These are phyloP conservation scores for Pestalotiopsis sp. DNA, from an alignment of 2,329 filamentous ascomycete species.

Conservation along the genomic window DNA sequence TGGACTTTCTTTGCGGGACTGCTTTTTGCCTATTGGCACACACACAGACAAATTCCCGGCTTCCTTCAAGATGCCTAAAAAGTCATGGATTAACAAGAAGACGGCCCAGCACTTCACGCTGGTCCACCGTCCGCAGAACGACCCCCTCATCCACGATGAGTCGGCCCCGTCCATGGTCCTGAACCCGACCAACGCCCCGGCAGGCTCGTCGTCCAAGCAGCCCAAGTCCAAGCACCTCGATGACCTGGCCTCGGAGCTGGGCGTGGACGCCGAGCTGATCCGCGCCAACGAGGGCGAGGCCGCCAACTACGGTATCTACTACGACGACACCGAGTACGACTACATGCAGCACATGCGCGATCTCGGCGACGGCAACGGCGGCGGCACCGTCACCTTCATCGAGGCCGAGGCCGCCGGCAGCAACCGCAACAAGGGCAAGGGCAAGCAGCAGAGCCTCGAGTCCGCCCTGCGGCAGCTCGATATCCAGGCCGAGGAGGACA, in stretches of 20 bases:
- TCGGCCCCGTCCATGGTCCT: slow-evolving; percentile 89
- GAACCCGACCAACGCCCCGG: slow-evolving; percentile 62
- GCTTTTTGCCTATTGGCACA: neutral
- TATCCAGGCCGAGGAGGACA: slow-evolving; percentile 41
- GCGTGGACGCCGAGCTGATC: slow-evolving; percentile 64
- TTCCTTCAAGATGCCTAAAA: slow-evolving; percentile 10
- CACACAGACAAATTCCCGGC: neutral
- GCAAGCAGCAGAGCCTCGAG: slow-evolving; percentile 74
- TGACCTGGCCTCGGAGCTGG: slow-evolving; percentile 78
- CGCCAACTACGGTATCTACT: slow-evolving; percentile 91
- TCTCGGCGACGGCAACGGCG: slow-evolving; percentile 65
- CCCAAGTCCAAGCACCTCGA: slow-evolving; percentile 63
- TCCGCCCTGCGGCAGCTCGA: slow-evolving; percentile 74
- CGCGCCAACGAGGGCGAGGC: slow-evolving; percentile 95
- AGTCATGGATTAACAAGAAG: slow-evolving; percentile 69
- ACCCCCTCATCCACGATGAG: slow-evolving; percentile 93
- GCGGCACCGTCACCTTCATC: slow-evolving; percentile 80
- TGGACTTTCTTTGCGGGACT: neutral
- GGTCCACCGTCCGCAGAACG: slow-evolving; percentile 95
- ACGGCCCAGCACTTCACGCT: slow-evolving; percentile 90
- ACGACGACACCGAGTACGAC: slow-evolving; percentile 93
- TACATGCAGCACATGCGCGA: slow-evolving; percentile 99
- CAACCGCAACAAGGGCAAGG: slow-evolving; percentile 63
- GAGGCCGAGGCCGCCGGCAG: slow-evolving; percentile 68
- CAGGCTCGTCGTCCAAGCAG: slow-evolving; percentile 48